Conservation (phyloP, 1,139 yeast genomes). For the Diutina sp. region DNA sequence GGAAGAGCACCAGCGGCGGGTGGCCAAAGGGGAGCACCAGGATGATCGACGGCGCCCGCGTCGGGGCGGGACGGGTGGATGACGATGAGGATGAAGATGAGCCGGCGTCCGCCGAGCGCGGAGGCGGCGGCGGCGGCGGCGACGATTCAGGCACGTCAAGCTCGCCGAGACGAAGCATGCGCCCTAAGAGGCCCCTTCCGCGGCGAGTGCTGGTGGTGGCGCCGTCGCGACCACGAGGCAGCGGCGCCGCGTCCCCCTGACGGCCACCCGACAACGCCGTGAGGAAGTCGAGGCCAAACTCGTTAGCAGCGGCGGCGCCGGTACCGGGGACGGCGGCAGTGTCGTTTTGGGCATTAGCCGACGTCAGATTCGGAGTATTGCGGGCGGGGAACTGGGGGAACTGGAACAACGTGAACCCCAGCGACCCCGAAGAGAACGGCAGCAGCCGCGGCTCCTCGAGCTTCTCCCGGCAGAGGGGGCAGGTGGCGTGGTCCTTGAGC, state of each 20-base stretch:
- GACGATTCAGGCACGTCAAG: not conserved
- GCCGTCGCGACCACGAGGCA: not conserved
- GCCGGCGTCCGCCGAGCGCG: not conserved
- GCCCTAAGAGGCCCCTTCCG: not conserved
- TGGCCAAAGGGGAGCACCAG: not conserved
- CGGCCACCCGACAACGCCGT: not conserved
- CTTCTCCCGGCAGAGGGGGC: slow-evolving; percentile 63
- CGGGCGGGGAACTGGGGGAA: not conserved
- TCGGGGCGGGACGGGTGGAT: not conserved
- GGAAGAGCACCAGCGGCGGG: not conserved
- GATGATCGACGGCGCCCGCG: not conserved
- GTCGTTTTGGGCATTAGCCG: not conserved
- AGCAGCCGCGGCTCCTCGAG: not conserved
- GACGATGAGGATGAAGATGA: not conserved
- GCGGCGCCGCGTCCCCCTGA: not conserved
- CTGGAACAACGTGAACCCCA: not conserved
- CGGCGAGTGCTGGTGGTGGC: not conserved
- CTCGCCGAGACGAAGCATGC: not conserved
- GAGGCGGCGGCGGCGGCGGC: not conserved
- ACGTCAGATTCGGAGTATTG: not conserved
- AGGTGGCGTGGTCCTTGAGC: slow-evolving; percentile 55
- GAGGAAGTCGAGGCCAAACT: not conserved
- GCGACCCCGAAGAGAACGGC: not conserved
- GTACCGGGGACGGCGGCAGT: not conserved
- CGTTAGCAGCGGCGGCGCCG: not conserved